Evolutionary conservation across 306 rosid species (phyloP), one percentile per base, ranked within the genome.

Genomic region (Cercis canadensis): DNA sequence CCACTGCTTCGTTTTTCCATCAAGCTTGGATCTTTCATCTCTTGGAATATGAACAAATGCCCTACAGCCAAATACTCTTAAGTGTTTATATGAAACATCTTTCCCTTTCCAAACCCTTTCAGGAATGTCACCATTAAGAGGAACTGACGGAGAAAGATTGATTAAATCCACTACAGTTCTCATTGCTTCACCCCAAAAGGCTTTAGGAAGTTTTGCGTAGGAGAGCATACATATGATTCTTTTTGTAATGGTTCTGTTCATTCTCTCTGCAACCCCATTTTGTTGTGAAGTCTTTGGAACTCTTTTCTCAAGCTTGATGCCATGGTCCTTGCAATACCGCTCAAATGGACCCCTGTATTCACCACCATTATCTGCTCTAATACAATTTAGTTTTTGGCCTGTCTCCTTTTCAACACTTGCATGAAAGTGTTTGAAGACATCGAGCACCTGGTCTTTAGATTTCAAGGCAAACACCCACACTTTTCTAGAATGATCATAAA

Each of bases 151-250:
- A 55, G 74, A 56, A 11, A 39, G 9, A 13, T 69, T 69, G 44
- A 56, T 56, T 8, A 69, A 13, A 11, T 55, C 18, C 2, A 69
- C 17, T 7, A 29, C 17, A 1, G 31, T 69, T 29, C 12, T 21
- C 31, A 69, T 15, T 7, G 64, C 64, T 53, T 69, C 45, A 41
- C 58, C 74, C 74, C 18, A 43, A 43, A 69, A 70, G 0, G 0
- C 11, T 6, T 70, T 70, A 43, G 56, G 44, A 5, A 70, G 2
- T n/a, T 70, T 70, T 2, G 17, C 47, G 32, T 51, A 47, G 29
- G 52, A 53, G 4, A 68, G 12, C 62, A 67, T 68, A 1, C 3
- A 31, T 18, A 4, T 68, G 3, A 55, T n/a, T 24, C 33, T 41
- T 5, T 55, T 31, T 8, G 7, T 5, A 55, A 69, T 69, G 11